Evolutionary conservation across 2,329 filamentous ascomycete genomes (phyloP).

Genomic region (Cercospora canescens): DNA sequence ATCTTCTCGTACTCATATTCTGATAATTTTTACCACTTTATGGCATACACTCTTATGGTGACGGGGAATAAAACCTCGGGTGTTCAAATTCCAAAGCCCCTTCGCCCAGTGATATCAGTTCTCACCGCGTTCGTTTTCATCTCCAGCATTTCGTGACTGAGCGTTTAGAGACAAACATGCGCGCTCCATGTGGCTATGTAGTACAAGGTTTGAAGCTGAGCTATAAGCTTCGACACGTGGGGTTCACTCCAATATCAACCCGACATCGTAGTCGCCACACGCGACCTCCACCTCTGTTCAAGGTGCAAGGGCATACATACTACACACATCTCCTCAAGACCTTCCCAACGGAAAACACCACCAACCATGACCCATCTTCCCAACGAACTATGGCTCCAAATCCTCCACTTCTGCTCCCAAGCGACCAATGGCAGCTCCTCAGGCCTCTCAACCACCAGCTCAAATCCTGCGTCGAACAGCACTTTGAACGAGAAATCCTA

Average conservation of each 20-base stretch:
- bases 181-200: too few species aligned
- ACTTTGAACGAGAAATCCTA: slow-evolving; percentile 12
- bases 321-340: background rate
- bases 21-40: background rate
- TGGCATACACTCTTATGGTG: background rate
- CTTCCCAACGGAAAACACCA: background rate
- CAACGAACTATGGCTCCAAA: slow-evolving; percentile 11
- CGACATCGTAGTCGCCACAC: background rate
- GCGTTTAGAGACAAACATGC: too few species aligned
- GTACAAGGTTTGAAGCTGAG: background rate
- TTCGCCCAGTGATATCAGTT: background rate
- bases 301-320: too few species aligned
- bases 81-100: background rate
- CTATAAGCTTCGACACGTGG: background rate
- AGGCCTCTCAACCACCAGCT: slow-evolving; percentile 11
- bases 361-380: slow-evolving; percentile 1
- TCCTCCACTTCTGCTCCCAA: slow-evolving; percentile 1
- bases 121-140: too few species aligned
- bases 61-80: background rate
- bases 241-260: background rate
- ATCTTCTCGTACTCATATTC: background rate
- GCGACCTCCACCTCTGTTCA: background rate
- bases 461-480: slow-evolving; percentile 19
- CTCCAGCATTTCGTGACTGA: too few species aligned
- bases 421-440: slow-evolving; percentile 11